Evolutionary conservation across 1,284 basidiomycete species (phyloP).

Genomic region (Hypsizygus ulmarius): DNA sequence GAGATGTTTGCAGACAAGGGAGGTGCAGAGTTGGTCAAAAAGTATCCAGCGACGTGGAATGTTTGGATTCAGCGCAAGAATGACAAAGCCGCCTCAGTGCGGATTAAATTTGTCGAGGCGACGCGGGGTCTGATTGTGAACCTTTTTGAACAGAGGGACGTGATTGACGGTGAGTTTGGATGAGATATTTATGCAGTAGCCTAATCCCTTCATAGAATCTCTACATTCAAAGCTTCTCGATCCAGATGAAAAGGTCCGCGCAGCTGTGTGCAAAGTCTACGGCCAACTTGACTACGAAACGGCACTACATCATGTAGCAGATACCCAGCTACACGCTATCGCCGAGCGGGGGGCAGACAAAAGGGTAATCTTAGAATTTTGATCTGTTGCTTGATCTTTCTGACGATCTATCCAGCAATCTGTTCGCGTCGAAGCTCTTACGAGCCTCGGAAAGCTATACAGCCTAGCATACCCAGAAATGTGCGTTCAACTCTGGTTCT

Average conservation of each 20-base stretch:
- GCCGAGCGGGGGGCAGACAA: slow-evolving; percentile 82
- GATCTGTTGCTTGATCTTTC: background rate
- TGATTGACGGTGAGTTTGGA: slow-evolving; percentile 61
- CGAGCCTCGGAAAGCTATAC: slow-evolving; percentile 78
- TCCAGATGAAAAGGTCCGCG: slow-evolving; percentile 89
- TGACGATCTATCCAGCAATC: slow-evolving; percentile 40
- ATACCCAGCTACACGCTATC: slow-evolving; percentile 60
- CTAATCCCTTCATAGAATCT: slow-evolving; percentile 43
- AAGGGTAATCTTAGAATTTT: slow-evolving; percentile 52
- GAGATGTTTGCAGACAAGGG: slow-evolving; percentile 85
- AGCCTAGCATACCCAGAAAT: slow-evolving; percentile 86
- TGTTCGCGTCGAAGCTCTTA: slow-evolving; percentile 85
- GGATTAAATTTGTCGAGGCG: slow-evolving; percentile 79
- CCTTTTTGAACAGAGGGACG: slow-evolving; percentile 66
- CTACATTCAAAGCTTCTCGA: slow-evolving; percentile 75
- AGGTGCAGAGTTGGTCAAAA: slow-evolving; percentile 70
- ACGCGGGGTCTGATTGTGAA: slow-evolving; percentile 61
- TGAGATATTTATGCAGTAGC: slow-evolving; percentile 1
- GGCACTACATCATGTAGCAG: slow-evolving; percentile 78
- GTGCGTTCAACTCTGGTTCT: slow-evolving; percentile 43
- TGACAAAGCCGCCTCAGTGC: slow-evolving; percentile 73
- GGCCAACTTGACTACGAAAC: slow-evolving; percentile 89
- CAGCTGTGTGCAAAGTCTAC: slow-evolving; percentile 81
- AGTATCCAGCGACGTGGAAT: slow-evolving; percentile 85
- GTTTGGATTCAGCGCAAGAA: slow-evolving; percentile 81